Conservation (phyloP, 192 early-diverging fungal species). For the Lobosporangium transversale region DNA sequence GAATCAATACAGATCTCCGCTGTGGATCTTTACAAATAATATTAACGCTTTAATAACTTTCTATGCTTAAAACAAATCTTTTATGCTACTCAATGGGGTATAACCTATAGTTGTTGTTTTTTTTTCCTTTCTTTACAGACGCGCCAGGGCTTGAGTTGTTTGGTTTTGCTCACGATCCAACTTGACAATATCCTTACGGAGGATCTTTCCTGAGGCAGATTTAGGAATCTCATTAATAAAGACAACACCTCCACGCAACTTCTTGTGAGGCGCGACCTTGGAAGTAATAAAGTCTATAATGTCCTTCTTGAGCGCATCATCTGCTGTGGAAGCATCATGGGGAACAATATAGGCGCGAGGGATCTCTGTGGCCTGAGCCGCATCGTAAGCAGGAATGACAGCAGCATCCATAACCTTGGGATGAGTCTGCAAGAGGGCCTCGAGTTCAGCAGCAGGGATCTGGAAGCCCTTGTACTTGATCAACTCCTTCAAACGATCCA, state of each 20-base stretch:
- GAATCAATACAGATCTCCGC: no score
- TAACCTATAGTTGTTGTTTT: no score
- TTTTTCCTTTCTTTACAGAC: background rate
- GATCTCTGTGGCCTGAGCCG: slow-evolving; percentile 68
- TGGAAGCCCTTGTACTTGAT: slow-evolving; percentile 87
- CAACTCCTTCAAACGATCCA: slow-evolving; percentile 81
- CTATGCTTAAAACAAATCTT: no score
- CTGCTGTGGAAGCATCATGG: slow-evolving; percentile 50
- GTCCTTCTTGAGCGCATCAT: slow-evolving; percentile 53
- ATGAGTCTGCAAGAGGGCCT: slow-evolving; percentile 67
- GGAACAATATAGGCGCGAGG: slow-evolving; percentile 86
- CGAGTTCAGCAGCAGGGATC: slow-evolving; percentile 79
- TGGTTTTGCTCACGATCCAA: slow-evolving; percentile 35
- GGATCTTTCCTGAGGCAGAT: slow-evolving; percentile 82
- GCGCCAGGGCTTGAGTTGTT: background rate
- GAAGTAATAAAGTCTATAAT: slow-evolving; percentile 67
- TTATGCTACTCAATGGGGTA: no score
- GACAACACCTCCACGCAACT: slow-evolving; percentile 80
- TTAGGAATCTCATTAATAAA: slow-evolving; percentile 82
- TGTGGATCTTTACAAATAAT: no score
- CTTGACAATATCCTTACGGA: slow-evolving; percentile 72
- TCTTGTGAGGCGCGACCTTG: slow-evolving; percentile 79
- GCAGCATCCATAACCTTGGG: slow-evolving; percentile 60
- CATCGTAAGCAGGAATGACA: slow-evolving; percentile 57
- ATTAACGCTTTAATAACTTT: no score